These are phyloP conservation scores for Apiospora sp. DNA, from an alignment of 2,329 filamentous ascomycete genomes.

Conservation along the genomic window DNA sequence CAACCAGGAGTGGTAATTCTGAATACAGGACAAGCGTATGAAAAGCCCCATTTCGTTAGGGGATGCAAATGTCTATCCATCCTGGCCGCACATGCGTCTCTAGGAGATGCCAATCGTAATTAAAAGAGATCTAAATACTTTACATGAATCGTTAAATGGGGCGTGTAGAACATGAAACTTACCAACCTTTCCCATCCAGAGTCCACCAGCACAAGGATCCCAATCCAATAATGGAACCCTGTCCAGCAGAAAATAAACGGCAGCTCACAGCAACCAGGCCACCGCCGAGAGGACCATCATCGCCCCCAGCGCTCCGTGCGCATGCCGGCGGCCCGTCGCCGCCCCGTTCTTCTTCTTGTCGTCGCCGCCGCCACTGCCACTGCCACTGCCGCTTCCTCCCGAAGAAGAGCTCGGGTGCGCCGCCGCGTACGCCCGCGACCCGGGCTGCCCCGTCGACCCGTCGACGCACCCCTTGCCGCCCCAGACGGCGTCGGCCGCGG, in stretches of 20 bases:
- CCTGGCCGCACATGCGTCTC: not conserved
- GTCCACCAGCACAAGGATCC: too few species aligned
- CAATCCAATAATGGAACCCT: not conserved
- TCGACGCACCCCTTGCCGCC: constrained; percentile 42
- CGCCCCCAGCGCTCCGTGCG: not conserved
- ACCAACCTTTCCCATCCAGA: too few species aligned
- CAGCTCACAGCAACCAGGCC: not conserved
- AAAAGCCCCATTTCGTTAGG: not conserved
- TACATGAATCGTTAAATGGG: not conserved
- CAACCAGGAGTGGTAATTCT: not conserved
- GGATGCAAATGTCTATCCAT: not conserved
- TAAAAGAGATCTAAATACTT: not conserved
- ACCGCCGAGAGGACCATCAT: not conserved
- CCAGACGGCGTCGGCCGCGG: constrained; percentile 49
- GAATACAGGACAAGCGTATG: not conserved
- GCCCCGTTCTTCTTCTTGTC: not conserved
- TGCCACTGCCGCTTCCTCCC: not conserved
- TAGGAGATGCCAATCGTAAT: not conserved
- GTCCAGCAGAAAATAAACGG: not conserved
- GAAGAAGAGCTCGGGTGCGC: not conserved
- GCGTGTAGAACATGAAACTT: too few species aligned
- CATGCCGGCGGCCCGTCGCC: not conserved
- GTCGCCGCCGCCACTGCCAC: not conserved
- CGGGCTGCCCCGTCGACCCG: constrained; percentile 22
- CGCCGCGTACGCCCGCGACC: not conserved